Conservation (phyloP, 345 rosid species). For the Eucalyptus leucophloia region DNA sequence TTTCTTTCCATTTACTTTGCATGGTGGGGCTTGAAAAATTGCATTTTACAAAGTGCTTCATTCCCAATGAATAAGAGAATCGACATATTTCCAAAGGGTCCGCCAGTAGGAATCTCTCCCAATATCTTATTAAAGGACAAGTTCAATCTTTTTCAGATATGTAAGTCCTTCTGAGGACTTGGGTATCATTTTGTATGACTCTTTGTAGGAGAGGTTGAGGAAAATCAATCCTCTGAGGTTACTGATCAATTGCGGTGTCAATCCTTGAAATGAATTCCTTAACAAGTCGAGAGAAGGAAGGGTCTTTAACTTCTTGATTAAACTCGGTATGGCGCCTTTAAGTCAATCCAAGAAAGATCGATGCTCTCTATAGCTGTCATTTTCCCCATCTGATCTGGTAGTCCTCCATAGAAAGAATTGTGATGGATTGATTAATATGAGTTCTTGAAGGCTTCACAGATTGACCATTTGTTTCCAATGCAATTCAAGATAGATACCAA, state of each 20-base stretch:
- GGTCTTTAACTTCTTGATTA: background rate
- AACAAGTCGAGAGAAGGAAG: background rate
- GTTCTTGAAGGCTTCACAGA: background rate
- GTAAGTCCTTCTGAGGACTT: background rate
- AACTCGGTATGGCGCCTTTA: background rate
- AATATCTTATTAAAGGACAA: background rate
- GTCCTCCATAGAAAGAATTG: background rate
- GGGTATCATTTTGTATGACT: background rate
- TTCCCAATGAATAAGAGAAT: background rate
- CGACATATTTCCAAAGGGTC: background rate
- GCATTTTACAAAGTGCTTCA: background rate
- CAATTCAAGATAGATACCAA: background rate
- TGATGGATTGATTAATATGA: background rate
- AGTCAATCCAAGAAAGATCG: background rate
- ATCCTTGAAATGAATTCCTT: background rate
- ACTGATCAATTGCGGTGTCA: background rate
- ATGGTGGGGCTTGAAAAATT: background rate
- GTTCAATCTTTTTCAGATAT: background rate
- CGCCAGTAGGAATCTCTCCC: background rate
- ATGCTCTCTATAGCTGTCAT: background rate
- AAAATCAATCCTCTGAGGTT: background rate
- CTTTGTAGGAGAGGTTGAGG: background rate
- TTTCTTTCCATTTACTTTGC: background rate
- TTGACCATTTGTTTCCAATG: background rate
- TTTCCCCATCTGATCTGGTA: background rate